Base-by-base conservation (phyloP, 2,329 filamentous ascomycete species). In the Periconia macrospinosa region DNA sequence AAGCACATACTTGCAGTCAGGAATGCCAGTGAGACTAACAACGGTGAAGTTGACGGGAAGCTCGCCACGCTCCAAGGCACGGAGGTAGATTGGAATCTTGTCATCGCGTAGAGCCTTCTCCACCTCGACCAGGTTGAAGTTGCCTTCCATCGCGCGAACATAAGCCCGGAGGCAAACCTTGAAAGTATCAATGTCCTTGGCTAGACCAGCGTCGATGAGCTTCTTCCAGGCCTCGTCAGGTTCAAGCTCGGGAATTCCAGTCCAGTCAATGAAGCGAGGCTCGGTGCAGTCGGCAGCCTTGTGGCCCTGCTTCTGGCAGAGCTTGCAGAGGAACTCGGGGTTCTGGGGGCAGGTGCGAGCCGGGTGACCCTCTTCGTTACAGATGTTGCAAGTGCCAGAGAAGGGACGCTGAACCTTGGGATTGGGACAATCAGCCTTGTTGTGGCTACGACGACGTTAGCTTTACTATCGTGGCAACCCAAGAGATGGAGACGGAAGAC, bases 1-100 rank as follows among this genome's bases (percentile, higher is more conserved):
- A 47, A 90, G 77, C 1, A 81, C 81, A 61, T 82, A 90, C 67
- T 85, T 86, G 71, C 85, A 86, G 53, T 81, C 81, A 18, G 87
- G 75, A 56, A 81, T 79, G 45, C 83, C 83, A 56, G 82, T 75
- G 10, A 84, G 72, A 55, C 82, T 77, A 58, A 85, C 78, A 20
- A 82, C 73, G 45, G 75, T 82, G 61, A 78, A 78, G 42, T 75
- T 76, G 30, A 75, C 63, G 59, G 49, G 74, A 57, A 66, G 75
- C 66, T 62, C 78, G 72, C 62, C 66, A 67, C 81, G 75, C 11
- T 6, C 11, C 61, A 80, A 69, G 13, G 77, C 83, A 56, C 85
- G 81, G n/a, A 85, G 67, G 61, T 78, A 80, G 56, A 83, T 62
- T 6, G 74, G 77, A 49, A 79, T 70, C 1, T 69, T 66, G 5